These are phyloP conservation scores for Sporothrix dimorphospora DNA, from an alignment of 2,329 filamentous ascomycete species.

Conservation along the genomic window DNA sequence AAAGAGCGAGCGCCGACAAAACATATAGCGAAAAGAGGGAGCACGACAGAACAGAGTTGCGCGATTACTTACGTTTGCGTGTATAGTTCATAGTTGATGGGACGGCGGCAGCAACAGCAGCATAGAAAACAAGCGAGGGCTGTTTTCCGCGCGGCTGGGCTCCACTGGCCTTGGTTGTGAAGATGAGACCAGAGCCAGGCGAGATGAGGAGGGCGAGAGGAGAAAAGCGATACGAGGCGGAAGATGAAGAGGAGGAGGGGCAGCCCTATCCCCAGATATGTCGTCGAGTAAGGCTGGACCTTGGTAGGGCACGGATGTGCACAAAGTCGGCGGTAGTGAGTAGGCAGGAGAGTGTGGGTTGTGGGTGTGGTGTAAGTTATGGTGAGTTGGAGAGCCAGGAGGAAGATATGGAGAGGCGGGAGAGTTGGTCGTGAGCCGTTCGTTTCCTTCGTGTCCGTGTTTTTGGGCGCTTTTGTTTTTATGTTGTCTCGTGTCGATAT, in stretches of 20 bases:
- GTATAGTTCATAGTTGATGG: slow-evolving; percentile 42
- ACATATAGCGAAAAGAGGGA: not conserved
- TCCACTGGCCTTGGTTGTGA: not conserved
- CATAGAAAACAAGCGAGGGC: not conserved
- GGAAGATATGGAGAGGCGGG: not conserved
- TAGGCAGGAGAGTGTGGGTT: not conserved
- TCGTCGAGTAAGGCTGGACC: not conserved
- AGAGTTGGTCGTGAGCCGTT: not conserved
- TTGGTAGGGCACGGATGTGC: not conserved
- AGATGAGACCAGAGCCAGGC: not conserved
- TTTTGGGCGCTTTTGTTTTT: not conserved
- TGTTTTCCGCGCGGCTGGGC: not conserved
- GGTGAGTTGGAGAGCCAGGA: not conserved
- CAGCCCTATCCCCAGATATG: not conserved
- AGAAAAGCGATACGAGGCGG: not conserved
- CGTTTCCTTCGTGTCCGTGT: not conserved
- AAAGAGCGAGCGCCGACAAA: slow-evolving; percentile 6
- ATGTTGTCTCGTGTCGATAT: not conserved
- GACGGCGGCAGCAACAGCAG: not conserved
- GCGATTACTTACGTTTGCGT: slow-evolving; percentile 41
- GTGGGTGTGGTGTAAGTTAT: not conserved
- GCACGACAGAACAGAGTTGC: not conserved
- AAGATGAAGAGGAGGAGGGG: not conserved
- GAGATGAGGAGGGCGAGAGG: not conserved
- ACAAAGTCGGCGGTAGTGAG: not conserved